A percentile compares a stretch with the other conserved stretches of the same genome.
phyloP scores from a whole-genome alignment of 768 basidiomycete genomes.

The Saitozyma sp. region DNA sequence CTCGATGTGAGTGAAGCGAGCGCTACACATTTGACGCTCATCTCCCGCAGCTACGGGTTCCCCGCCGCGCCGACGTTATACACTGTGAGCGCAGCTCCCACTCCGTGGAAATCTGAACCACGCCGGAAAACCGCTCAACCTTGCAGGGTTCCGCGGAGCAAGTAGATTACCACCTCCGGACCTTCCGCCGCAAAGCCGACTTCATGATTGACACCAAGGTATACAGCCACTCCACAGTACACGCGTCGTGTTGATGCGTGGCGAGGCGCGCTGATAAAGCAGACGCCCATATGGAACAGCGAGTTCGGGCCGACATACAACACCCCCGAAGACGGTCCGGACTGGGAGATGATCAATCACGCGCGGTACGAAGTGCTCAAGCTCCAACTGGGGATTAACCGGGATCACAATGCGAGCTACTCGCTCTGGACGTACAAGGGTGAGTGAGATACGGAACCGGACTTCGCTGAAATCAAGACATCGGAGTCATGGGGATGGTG shows the following conservation, averaged over 20 bases:
- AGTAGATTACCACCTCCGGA: slow-evolving; percentile 18
- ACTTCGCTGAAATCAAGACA: slow-evolving; percentile 3
- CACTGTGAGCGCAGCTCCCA: slow-evolving; percentile 33
- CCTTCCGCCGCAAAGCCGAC: slow-evolving; percentile 70
- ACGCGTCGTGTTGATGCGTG: neutral
- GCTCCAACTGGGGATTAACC: slow-evolving; percentile 73
- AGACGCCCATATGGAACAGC: slow-evolving; percentile 55
- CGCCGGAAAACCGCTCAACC: neutral
- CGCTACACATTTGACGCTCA: no score
- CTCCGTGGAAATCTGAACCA: neutral
- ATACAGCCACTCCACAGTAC: no score
- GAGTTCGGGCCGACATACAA: slow-evolving; percentile 79
- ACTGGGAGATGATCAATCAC: slow-evolving; percentile 67
- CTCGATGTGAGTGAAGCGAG: slow-evolving; percentile 39
- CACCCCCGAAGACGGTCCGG: slow-evolving; percentile 51
- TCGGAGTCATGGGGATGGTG: slow-evolving; percentile 71
- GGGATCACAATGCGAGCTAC: slow-evolving; percentile 61
- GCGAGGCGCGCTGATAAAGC: neutral
- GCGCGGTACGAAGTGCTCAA: slow-evolving; percentile 66
- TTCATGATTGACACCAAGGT: slow-evolving; percentile 65
- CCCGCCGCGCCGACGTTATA: slow-evolving; percentile 63
- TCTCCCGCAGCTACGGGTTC: slow-evolving; percentile 61
- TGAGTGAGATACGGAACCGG: neutral
- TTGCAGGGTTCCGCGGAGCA: slow-evolving; percentile 26
- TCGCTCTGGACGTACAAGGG: slow-evolving; percentile 82